Evolutionary conservation across 805 yeast genomes (phyloP).

Genomic region (Zygotorulaspora florentina): DNA sequence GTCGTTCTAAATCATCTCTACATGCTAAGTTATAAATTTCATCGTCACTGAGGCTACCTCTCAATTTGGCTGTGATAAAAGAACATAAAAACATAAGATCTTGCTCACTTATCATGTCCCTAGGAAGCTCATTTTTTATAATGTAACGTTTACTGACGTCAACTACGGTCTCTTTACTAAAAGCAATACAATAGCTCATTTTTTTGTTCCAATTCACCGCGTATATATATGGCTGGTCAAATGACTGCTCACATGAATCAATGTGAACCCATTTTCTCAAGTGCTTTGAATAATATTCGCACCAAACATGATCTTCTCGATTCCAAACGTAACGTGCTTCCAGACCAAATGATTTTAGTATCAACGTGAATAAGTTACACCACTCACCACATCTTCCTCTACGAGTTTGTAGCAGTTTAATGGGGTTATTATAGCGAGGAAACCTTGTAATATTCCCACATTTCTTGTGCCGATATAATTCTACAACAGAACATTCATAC

Average conservation of each 20-base stretch:
- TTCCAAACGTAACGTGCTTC: conserved; percentile 78
- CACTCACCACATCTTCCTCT: conserved; percentile 93
- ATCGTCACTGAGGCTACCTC: conserved; percentile 30
- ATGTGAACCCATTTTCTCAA: conserved; percentile 77
- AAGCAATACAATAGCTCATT: conserved; percentile 83
- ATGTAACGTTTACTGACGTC: conserved; percentile 75
- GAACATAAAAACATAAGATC: conserved; percentile 37
- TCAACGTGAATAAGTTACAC: conserved; percentile 76
- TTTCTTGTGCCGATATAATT: conserved; percentile 54
- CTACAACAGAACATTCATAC: conserved; percentile 54
- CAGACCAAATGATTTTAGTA: conserved; percentile 62
- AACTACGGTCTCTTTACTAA: conserved; percentile 52
- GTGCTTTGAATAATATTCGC: conserved; percentile 68
- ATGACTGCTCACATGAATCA: conserved; percentile 84
- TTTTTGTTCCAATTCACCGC: conserved; percentile 87
- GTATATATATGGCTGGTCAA: conserved; percentile 75
- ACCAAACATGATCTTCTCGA: conserved; percentile 94
- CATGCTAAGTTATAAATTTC: conserved; percentile 37
- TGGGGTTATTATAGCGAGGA: conserved; percentile 72
- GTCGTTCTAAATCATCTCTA: conserved; percentile 34
- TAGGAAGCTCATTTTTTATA: conserved; percentile 41
- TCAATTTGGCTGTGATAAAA: conserved; percentile 36
- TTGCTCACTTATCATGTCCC: conserved; percentile 43
- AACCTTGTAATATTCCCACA: conserved; percentile 54
- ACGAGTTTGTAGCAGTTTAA: conserved; percentile 54